These are phyloP conservation scores for Gypsophila paniculata DNA, from an alignment of 179 eudicot species.

Conservation along the genomic window DNA sequence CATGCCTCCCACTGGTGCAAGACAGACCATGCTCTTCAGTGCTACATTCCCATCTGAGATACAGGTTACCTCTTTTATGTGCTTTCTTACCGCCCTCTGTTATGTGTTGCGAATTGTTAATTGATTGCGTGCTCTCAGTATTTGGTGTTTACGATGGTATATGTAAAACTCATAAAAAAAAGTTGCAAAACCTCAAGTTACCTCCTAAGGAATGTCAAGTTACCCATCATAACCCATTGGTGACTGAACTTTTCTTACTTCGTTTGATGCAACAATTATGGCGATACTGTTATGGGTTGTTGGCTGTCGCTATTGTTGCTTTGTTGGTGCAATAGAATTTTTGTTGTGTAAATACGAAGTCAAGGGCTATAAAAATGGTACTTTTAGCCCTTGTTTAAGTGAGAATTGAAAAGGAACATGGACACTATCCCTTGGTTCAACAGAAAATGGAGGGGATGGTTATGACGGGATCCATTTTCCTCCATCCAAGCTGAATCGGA, in stretches of 20 bases:
- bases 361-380: not conserved
- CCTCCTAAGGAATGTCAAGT: too few species aligned
- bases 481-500: too few species aligned
- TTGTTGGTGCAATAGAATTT: not conserved
- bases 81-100: not conserved
- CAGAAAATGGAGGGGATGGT: too few species aligned
- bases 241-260: not conserved
- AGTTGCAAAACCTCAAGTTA: not conserved
- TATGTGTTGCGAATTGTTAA: not conserved
- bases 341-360: not conserved
- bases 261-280: not conserved
- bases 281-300: not conserved
- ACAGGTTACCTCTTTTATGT: conserved; percentile 38
- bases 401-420: too few species aligned
- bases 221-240: not conserved
- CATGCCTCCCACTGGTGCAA: conserved; percentile 67
- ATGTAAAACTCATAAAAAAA: not conserved
- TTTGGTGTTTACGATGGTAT: not conserved
- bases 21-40: conserved; percentile 86
- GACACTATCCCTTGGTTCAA: too few species aligned
- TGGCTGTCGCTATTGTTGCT: not conserved
- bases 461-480: too few species aligned
- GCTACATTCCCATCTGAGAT: conserved; percentile 83
- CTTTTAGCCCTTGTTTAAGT: too few species aligned
- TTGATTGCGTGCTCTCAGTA: not conserved